Evolutionary conservation across 2,329 filamentous ascomycete genomes (phyloP).

Genomic region (Hymenoscyphus infarciens): DNA sequence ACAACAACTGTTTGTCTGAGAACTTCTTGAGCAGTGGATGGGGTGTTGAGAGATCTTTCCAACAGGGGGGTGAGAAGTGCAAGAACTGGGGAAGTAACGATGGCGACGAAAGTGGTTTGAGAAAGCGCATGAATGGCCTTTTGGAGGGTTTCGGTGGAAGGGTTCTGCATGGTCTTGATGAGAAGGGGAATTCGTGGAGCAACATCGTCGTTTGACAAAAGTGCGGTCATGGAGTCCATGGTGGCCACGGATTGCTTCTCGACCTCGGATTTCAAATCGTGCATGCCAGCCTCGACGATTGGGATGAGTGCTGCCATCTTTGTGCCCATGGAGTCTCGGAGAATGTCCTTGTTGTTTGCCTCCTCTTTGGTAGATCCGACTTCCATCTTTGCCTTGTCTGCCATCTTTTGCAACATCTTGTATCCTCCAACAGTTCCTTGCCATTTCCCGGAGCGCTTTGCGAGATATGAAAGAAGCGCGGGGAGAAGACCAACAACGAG

Average conservation of each 20-base stretch:
- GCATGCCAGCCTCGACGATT: slow-evolving; percentile 88
- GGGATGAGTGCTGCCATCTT: slow-evolving; percentile 85
- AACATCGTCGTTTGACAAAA: slow-evolving; percentile 96
- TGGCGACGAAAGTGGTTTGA: slow-evolving; percentile 96
- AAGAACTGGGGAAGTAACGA: slow-evolving; percentile 92
- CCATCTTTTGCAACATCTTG: slow-evolving; percentile 85
- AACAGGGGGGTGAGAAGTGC: slow-evolving; percentile 92
- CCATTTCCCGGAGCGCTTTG: slow-evolving; percentile 89
- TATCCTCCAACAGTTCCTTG: slow-evolving; percentile 89
- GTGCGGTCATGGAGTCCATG: slow-evolving; percentile 84
- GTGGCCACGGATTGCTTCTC: slow-evolving; percentile 87
- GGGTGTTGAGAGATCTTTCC: slow-evolving; percentile 89
- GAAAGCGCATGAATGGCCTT: slow-evolving; percentile 97
- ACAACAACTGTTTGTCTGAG: slow-evolving; percentile 94
- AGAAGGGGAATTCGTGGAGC: slow-evolving; percentile 86
- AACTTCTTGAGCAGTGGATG: slow-evolving; percentile 87
- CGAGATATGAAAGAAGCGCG: slow-evolving; percentile 68
- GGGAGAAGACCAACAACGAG: slow-evolving; percentile 81
- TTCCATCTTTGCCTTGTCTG: slow-evolving; percentile 86
- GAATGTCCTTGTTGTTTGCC: slow-evolving; percentile 80
- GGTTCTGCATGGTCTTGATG: slow-evolving; percentile 92
- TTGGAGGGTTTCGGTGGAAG: slow-evolving; percentile 80
- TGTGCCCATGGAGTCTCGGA: slow-evolving; percentile 86
- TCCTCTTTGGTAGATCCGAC: slow-evolving; percentile 76
- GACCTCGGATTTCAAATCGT: slow-evolving; percentile 88